A percentile compares a stretch with the other conserved stretches of the same genome.
These are phyloP conservation scores for Trichoderma cornu-damae DNA, from an alignment of 2,329 filamentous ascomycete species.

Conservation along the genomic window DNA sequence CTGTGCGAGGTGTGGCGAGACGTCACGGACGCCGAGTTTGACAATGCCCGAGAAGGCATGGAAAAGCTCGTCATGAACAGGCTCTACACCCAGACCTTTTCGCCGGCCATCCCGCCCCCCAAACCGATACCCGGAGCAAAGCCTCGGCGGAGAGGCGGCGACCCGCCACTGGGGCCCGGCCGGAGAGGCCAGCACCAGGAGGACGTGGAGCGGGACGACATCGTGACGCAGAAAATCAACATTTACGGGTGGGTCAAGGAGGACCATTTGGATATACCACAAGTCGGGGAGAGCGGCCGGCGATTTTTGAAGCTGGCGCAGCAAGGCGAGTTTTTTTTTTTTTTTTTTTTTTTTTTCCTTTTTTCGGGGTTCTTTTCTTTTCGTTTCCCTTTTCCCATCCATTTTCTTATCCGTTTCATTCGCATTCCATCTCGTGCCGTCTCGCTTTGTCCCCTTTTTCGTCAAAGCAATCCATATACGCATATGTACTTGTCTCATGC, in stretches of 20 bases:
- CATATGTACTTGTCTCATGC: conserved; percentile 17
- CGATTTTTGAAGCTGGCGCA: conserved; percentile 86
- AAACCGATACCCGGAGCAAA: conserved; percentile 66
- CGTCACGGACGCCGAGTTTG: conserved; percentile 93
- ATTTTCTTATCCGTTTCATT: no score
- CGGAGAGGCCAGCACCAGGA: conserved; percentile 93
- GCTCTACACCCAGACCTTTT: conserved; percentile 92
- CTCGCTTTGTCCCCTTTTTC: not conserved
- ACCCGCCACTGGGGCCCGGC: conserved; percentile 70
- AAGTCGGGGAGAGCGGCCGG: conserved; percentile 76
- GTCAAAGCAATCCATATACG: not conserved
- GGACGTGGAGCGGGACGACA: conserved; percentile 91
- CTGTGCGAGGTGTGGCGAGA: conserved; percentile 95
- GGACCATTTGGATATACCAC: conserved; percentile 86
- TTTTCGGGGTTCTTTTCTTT: no score
- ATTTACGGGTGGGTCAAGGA: conserved; percentile 96
- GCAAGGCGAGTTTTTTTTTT: conserved; percentile 53
- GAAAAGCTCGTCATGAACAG: conserved; percentile 99
- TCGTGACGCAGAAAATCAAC: conserved; percentile 92
- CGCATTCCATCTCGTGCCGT: no score
- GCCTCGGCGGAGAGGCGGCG: conserved; percentile 62
- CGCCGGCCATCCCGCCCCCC: conserved; percentile 80
- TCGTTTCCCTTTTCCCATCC: no score
- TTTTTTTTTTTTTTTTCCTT: not conserved
- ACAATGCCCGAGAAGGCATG: conserved; percentile 98